Base-by-base conservation (phyloP, 805 yeast genomes). In the Alloascoidea africana region DNA sequence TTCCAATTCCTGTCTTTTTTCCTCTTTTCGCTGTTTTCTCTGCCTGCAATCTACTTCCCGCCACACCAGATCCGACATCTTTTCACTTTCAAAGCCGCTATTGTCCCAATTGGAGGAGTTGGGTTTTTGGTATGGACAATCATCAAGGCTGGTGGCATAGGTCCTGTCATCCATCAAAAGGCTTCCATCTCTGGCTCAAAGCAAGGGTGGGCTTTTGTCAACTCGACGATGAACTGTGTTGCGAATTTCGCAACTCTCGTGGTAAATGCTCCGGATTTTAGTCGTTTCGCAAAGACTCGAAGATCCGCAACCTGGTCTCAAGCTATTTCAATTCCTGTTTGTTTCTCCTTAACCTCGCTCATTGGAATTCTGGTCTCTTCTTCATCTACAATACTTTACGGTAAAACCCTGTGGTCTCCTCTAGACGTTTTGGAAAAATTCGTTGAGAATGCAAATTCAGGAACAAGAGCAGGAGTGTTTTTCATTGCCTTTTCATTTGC, bases 201-300 rank as follows among this genome's bases (percentile, higher is more conserved):
- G 2, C 70, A 76, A 44, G 85, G 72, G 17, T 86, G 96, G 96
- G 84, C 82, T 0, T 85, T 84, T 52, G 70, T 85, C 38, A 66
- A 67, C 46, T 72, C 89, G 3, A 65, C 76, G 19, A 81, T 86
- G 94, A 78, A 76, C 57, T 68, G 86, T 15, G 60, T 85, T 43
- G 82, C 93, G 17, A 85, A 84, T 58, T 85, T 85, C 51, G 91
- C 94, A 3, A 80, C 95, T n/a, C 66, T 85, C 49, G 80, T 86
- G 50, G 70, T 80, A 38, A 85, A 85, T 58, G 82, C 91, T 13
- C 93, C 95, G 1, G 96, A 85, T 62, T 85, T 85, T 56, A 68
- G 94, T 17, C 72, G 96, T 56, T 78, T 84, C 59, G 80, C 94
- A 5, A 68, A 65, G 44, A 74, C 72, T 16, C 63, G 68, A 37